A percentile compares a stretch with the other conserved stretches of the same genome.
These are phyloP conservation scores for Wallemia hederae DNA, from an alignment of 1,284 basidiomycete species.

Conservation along the genomic window DNA sequence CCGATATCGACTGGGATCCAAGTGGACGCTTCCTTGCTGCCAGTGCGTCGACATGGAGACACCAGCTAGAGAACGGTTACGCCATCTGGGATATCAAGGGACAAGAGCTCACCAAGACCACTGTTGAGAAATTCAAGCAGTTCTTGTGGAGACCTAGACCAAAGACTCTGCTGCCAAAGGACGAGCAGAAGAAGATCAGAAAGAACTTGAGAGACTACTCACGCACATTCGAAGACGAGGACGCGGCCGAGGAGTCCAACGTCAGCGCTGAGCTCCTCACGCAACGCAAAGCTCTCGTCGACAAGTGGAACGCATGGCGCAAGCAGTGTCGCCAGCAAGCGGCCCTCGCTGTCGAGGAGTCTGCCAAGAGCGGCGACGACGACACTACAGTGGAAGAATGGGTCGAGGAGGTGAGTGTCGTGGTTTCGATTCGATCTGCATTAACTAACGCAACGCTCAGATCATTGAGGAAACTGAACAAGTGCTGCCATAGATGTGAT, in stretches of 20 bases:
- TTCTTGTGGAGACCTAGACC: conserved; percentile 94
- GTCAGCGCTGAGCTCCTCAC: conserved; percentile 81
- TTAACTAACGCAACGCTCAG: not conserved
- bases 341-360: not conserved
- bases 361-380: not conserved
- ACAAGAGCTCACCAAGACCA: conserved; percentile 60
- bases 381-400: not conserved
- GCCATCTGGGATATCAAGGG: conserved; percentile 96
- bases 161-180: conserved; percentile 53
- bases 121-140: conserved; percentile 90
- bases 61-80: conserved; percentile 85
- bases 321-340: conserved; percentile 4
- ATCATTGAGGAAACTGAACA: not conserved
- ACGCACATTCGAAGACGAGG: conserved; percentile 80
- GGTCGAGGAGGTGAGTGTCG: not conserved
- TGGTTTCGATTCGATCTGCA: not conserved
- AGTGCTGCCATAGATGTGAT: not conserved
- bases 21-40: conserved; percentile 79
- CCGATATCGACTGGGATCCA: conserved; percentile 96
- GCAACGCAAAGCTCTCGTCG: conserved; percentile 63
- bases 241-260: conserved; percentile 77
- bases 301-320: conserved; percentile 98
- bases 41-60: conserved; percentile 80
- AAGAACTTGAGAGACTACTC: conserved; percentile 80
- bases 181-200: conserved; percentile 62